Conservation (phyloP, 2,329 filamentous ascomycete genomes). For the Dothideomycetes sp. region DNA sequence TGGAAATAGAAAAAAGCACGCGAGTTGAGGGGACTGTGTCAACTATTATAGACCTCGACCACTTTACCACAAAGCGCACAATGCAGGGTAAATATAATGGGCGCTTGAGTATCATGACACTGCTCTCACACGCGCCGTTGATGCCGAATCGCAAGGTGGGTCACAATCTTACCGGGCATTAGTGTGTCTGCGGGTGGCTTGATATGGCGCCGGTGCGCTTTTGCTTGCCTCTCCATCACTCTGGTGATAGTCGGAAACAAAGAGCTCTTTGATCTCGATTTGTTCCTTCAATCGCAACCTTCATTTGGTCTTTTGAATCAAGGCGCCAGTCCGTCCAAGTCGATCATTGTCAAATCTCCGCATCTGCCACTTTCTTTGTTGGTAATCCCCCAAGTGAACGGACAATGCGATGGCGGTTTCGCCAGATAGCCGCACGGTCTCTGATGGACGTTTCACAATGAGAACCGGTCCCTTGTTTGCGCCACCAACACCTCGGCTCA, state of each 20-base stretch:
- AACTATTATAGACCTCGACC: no score
- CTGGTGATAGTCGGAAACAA: constrained; percentile 1
- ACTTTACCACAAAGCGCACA: no score
- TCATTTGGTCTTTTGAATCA: no score
- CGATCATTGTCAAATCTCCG: constrained; percentile 4
- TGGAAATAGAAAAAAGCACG: background rate
- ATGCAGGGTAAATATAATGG: constrained; percentile 4
- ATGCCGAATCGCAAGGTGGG: constrained; percentile 10
- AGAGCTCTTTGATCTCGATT: background rate
- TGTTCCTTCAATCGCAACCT: no score
- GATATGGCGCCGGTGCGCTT: constrained; percentile 10
- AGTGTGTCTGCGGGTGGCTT: constrained; percentile 11
- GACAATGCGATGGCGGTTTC: no score
- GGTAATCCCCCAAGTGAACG: constrained; percentile 2
- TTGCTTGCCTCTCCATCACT: constrained; percentile 4
- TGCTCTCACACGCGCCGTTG: constrained; percentile 11
- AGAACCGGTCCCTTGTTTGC: no score
- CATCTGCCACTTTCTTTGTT: background rate
- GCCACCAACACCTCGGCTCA: no score
- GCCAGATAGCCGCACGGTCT: no score
- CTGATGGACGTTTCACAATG: no score
- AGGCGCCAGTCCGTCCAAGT: no score
- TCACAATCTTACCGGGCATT: constrained; percentile 8
- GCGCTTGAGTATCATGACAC: constrained; percentile 7
- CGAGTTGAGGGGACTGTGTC: background rate